A percentile compares a stretch with the other conserved stretches of the same genome.
phyloP scores from a whole-genome alignment of 305 asterid species.

The Fraxinus angustifolia region DNA sequence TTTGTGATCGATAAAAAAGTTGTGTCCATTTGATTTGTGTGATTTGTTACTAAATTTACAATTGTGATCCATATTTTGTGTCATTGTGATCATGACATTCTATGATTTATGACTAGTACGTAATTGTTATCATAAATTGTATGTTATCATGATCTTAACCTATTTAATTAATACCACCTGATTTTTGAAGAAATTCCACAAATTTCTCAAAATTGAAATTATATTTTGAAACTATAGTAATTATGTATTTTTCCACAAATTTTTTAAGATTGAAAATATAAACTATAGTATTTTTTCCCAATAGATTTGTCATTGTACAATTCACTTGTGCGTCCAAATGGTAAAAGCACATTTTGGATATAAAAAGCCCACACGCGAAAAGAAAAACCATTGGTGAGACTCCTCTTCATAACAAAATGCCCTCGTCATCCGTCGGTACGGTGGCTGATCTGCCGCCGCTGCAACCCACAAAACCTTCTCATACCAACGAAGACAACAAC shows the following conservation, averaged over 20 bases:
- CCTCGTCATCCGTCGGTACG: conserved; percentile 21
- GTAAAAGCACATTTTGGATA: background rate
- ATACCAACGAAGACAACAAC: conserved; percentile 21
- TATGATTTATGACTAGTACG: no score
- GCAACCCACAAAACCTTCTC: conserved; percentile 16
- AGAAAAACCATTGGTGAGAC: background rate
- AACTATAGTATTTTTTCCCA: no score
- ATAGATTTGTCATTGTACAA: background rate
- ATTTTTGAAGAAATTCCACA: background rate
- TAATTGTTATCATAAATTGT: no score
- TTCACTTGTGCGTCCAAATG: background rate
- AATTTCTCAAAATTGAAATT: background rate
- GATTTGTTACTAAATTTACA: background rate
- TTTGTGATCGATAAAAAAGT: no score
- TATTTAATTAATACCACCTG: background rate
- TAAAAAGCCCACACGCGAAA: background rate
- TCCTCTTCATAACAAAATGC: background rate
- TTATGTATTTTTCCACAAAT: background rate
- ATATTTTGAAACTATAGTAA: background rate
- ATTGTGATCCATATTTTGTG: background rate
- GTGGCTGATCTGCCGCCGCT: conserved; percentile 17
- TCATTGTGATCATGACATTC: background rate
- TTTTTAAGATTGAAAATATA: no score
- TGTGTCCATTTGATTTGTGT: background rate
- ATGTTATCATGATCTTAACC: background rate